phyloP scores from a whole-genome alignment of 2,329 filamentous ascomycete genomes.

The Paecilomyces formosus region DNA sequence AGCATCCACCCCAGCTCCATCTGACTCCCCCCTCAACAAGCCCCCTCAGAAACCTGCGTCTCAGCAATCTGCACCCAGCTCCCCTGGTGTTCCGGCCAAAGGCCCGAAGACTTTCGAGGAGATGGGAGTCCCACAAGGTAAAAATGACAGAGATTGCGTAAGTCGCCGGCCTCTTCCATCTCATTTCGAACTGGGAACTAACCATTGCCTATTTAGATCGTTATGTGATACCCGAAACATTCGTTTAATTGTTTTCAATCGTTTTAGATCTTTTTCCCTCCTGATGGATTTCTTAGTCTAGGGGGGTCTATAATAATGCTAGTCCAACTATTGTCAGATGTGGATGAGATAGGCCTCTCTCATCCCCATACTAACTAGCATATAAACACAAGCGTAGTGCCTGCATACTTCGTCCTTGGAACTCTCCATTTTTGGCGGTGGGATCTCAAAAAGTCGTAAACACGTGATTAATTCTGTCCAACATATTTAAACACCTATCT shows the following conservation, averaged over 20 bases:
- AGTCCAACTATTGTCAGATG: background rate
- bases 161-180: slow-evolving; percentile 25
- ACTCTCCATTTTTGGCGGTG: background rate
- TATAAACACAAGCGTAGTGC: background rate
- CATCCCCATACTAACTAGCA: background rate
- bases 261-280: slow-evolving; percentile 7
- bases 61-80: slow-evolving; percentile 18
- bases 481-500: background rate
- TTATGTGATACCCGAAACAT: slow-evolving; percentile 33
- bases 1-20: slow-evolving; percentile 32
- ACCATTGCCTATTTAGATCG: slow-evolving; percentile 19
- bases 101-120: slow-evolving; percentile 95
- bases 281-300: background rate
- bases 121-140: slow-evolving; percentile 85
- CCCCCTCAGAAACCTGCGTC: slow-evolving; percentile 28
- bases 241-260: slow-evolving; percentile 3
- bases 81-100: slow-evolving; percentile 48
- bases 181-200: slow-evolving; percentile 5
- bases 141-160: slow-evolving; percentile 88
- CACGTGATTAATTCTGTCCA: background rate
- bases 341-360: background rate
- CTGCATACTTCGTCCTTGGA: background rate
- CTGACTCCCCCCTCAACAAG: slow-evolving; percentile 14
- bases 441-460: background rate
- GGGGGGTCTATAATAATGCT: background rate